Evolutionary conservation across 371 early-diverging fungal genomes (phyloP).

Genomic region (Saksenaea oblongispora): DNA sequence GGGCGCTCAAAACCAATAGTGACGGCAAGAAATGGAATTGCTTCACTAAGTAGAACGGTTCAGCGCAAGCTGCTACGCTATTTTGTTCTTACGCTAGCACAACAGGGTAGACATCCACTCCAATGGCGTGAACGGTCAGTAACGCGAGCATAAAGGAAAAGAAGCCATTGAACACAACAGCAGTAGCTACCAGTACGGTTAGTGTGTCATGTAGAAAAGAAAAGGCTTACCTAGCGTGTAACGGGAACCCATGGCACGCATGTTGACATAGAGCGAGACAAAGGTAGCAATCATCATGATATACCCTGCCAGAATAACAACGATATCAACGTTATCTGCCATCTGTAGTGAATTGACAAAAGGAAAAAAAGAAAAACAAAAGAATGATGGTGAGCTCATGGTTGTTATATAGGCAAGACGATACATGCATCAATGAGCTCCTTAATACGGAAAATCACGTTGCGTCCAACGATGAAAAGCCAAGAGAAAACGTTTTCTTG

Average conservation of each 20-base stretch:
- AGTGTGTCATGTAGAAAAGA: background rate
- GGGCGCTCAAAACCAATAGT: conserved; percentile 90
- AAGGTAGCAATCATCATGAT: conserved; percentile 80
- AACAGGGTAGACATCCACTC: conserved; percentile 59
- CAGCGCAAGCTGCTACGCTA: background rate
- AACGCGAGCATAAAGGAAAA: conserved; percentile 77
- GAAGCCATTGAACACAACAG: conserved; percentile 63
- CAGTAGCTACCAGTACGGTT: conserved; percentile 32
- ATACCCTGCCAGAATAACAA: conserved; percentile 76
- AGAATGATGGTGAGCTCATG: background rate
- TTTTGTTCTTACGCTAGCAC: conserved; percentile 51
- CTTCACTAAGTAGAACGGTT: conserved; percentile 51
- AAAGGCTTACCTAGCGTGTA: conserved; percentile 65
- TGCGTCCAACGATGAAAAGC: conserved; percentile 48
- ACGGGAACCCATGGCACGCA: conserved; percentile 84
- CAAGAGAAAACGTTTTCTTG: conserved; percentile 41
- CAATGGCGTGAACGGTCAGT: conserved; percentile 58
- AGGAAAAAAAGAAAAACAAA: background rate
- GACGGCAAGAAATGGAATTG: conserved; percentile 87
- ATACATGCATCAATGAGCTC: conserved; percentile 57
- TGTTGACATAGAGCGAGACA: conserved; percentile 74
- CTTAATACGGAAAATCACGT: conserved; percentile 55
- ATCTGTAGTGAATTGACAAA: conserved; percentile 8
- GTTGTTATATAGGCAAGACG: background rate
- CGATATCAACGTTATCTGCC: conserved; percentile 71